Conservation (phyloP, 805 yeast species). For the Maudiozyma turicensis region DNA sequence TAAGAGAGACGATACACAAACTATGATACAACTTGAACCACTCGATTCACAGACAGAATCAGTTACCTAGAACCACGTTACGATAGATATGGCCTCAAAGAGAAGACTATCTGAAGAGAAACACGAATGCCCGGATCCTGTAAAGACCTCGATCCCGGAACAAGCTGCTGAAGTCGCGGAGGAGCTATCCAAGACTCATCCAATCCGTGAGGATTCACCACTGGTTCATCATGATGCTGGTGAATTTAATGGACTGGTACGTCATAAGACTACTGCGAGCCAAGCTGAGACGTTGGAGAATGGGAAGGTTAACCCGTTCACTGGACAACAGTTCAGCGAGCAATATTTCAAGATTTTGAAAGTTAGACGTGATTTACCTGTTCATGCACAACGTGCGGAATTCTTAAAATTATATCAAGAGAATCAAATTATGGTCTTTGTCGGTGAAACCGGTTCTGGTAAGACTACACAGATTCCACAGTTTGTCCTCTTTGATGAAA, state of each 20-base stretch:
- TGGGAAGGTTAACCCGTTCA: conserved; percentile 66
- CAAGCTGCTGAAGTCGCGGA: conserved; percentile 61
- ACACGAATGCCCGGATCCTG: conserved; percentile 26
- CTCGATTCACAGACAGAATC: not conserved
- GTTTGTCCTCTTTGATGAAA: conserved; percentile 80
- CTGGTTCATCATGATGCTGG: conserved; percentile 55
- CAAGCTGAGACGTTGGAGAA: conserved; percentile 52
- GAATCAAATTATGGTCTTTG: conserved; percentile 93
- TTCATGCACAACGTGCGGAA: conserved; percentile 85
- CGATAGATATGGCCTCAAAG: conserved; percentile 22
- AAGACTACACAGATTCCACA: conserved; percentile 98
- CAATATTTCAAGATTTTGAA: conserved; percentile 71
- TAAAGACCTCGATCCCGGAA: conserved; percentile 49
- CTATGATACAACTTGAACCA: not conserved
- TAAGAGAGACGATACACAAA: too few species aligned
- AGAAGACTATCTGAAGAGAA: conserved; percentile 21
- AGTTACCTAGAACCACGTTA: not conserved
- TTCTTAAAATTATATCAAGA: conserved; percentile 75
- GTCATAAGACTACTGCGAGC: conserved; percentile 58
- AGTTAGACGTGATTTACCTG: conserved; percentile 80
- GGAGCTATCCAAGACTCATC: conserved; percentile 39
- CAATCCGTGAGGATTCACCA: conserved; percentile 32
- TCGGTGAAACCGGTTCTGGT: conserved; percentile 99
- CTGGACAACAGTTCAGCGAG: conserved; percentile 50
- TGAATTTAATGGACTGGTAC: conserved; percentile 44